Conservation (phyloP, 495 filamentous ascomycete genomes). For the Melanomma pulvis-pyrius region DNA sequence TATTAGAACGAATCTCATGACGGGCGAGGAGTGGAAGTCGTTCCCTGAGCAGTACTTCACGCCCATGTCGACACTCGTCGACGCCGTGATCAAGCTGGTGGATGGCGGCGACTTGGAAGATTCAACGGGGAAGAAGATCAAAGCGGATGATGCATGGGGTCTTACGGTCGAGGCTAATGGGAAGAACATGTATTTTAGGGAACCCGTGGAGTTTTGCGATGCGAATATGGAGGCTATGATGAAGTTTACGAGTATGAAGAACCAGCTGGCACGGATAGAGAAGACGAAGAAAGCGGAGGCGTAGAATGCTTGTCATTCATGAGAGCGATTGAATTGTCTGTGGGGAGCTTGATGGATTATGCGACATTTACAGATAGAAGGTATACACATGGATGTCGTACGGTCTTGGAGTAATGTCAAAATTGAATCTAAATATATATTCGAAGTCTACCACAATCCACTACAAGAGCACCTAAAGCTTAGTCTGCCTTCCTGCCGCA, state of each 20-base stretch:
- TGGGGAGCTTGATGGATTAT: too few relatives aligned
- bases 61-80: conserved; percentile 40
- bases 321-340: background rate
- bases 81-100: conserved; percentile 37
- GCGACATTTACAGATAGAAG: too few relatives aligned
- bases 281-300: conserved; percentile 25
- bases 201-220: conserved; percentile 35
- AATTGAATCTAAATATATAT: background rate
- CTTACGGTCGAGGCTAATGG: conserved; percentile 41
- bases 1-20: conserved; percentile 41
- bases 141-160: conserved; percentile 25
- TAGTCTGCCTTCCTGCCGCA: conserved; percentile 28
- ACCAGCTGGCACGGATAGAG: conserved; percentile 32
- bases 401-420: background rate
- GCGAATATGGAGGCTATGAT: conserved; percentile 39
- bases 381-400: background rate
- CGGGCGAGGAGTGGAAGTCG: conserved; percentile 31
- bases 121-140: conserved; percentile 21
- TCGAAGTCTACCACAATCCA: background rate
- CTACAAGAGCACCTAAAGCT: conserved; percentile 14
- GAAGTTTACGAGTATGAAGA: conserved; percentile 38
- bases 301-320: background rate
- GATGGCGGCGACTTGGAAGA: conserved; percentile 36
- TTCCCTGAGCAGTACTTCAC: conserved; percentile 40
- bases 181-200: conserved; percentile 38